Evolutionary conservation across 208 protist species (phyloP).

Genomic region (Novymonas esmeraldas): DNA sequence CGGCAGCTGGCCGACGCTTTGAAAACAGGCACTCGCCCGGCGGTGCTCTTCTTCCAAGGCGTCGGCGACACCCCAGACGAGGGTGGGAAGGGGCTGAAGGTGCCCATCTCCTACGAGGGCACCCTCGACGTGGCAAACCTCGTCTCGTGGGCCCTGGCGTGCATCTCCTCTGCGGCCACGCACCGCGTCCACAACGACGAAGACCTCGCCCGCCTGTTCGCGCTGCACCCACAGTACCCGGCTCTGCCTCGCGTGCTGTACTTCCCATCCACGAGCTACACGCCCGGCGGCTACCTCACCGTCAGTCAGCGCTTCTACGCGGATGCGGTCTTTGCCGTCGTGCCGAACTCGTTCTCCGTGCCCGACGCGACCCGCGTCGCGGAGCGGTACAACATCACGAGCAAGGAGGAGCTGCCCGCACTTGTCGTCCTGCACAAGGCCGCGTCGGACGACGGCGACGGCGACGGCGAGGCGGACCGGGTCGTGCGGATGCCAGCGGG

Average conservation of each 20-base stretch:
- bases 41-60: conserved; percentile 44
- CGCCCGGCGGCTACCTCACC: conserved; percentile 28
- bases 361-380: conserved; percentile 17
- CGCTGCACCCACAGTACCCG: conserved; percentile 30
- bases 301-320: conserved; percentile 32
- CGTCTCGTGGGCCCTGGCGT: conserved; percentile 33
- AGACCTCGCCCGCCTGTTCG: conserved; percentile 39
- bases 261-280: conserved; percentile 32
- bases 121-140: conserved; percentile 15
- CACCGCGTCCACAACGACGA: conserved; percentile 38
- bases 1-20: conserved; percentile 12
- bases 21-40: neutral
- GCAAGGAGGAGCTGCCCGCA: conserved; percentile 28
- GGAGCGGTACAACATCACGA: conserved; percentile 38
- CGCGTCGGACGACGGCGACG: conserved; percentile 3
- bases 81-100: conserved; percentile 18
- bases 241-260: conserved; percentile 47
- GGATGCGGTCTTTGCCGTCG: conserved; percentile 51
- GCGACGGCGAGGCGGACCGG: conserved; percentile 15
- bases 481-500: conserved; percentile 23
- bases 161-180: conserved; percentile 33
- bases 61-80: conserved; percentile 19
- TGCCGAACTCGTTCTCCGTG: conserved; percentile 31
- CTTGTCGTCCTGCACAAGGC: conserved; percentile 34
- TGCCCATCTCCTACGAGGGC: conserved; percentile 29